Percentiles rank a stretch among this genome's conserved stretches.
Conservation (phyloP, 805 yeast genomes). For the Candida hispaniensis region DNA sequence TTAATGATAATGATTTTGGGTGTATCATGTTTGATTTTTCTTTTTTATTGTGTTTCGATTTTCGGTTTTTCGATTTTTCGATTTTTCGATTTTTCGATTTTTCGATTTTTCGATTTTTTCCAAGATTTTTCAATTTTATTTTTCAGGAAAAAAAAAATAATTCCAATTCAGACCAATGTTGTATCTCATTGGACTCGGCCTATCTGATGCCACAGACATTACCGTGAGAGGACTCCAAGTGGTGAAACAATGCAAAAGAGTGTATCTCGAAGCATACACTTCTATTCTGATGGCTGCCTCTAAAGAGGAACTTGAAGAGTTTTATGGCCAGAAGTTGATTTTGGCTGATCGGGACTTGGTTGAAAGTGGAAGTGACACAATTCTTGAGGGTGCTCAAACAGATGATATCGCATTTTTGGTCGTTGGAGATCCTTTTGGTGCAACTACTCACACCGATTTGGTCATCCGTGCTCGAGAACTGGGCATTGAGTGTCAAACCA, state of each 20-base stretch:
- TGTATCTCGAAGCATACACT: constrained; percentile 93
- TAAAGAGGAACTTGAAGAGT: constrained; percentile 58
- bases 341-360: constrained; percentile 93
- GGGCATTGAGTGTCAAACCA: constrained; percentile 63
- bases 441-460: constrained; percentile 94
- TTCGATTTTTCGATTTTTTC: too few relatives aligned
- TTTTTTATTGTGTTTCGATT: too few relatives aligned
- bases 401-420: constrained; percentile 90
- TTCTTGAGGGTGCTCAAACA: constrained; percentile 60
- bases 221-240: constrained; percentile 89
- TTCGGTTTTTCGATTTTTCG: too few relatives aligned
- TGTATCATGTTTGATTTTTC: too few relatives aligned
- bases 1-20: too few relatives aligned
- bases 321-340: constrained; percentile 75
- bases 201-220: constrained; percentile 79
- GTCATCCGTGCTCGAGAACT: constrained; percentile 84
- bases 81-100: too few relatives aligned
- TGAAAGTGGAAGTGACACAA: constrained; percentile 77
- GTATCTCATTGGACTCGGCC: constrained; percentile 83
- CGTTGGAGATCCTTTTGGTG: constrained; percentile 97
- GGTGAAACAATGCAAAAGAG: constrained; percentile 72
- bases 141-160: too few relatives aligned
- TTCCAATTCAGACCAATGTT: too few relatives aligned
- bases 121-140: too few relatives aligned
- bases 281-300: constrained; percentile 91